Evolutionary conservation across 2,329 filamentous ascomycete genomes (phyloP).

Genomic region (Cladophialophora carrionii): DNA sequence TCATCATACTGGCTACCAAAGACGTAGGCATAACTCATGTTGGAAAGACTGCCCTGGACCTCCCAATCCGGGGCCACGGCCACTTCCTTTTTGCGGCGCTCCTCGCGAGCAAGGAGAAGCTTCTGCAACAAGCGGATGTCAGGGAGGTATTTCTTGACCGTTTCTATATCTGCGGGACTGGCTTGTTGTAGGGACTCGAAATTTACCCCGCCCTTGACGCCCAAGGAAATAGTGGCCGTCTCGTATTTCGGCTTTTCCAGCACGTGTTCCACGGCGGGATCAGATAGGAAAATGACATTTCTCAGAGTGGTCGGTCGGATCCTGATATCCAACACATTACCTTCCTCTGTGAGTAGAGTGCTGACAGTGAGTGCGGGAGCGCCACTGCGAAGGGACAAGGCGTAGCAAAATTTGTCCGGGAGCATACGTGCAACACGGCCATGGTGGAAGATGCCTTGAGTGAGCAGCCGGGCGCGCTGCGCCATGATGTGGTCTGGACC

Average conservation of each 20-base stretch:
- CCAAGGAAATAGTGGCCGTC: constrained; percentile 42
- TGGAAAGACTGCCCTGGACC: constrained; percentile 15
- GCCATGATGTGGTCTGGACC: constrained; percentile 55
- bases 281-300: constrained; percentile 60
- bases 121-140: constrained; percentile 41
- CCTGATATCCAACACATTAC: constrained; percentile 58
- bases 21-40: constrained; percentile 6
- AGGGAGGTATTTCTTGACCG: constrained; percentile 38
- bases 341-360: constrained; percentile 56
- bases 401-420: constrained; percentile 51
- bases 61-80: constrained; percentile 42
- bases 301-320: constrained; percentile 58
- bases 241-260: constrained; percentile 20
- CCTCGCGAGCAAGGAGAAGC: constrained; percentile 21
- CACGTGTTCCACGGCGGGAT: constrained; percentile 39
- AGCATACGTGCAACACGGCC: constrained; percentile 59
- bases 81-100: constrained; percentile 19
- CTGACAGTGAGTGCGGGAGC: constrained; percentile 66
- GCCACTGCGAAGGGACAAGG: constrained; percentile 58
- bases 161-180: constrained; percentile 32
- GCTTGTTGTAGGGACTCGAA: constrained; percentile 24
- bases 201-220: constrained; percentile 22
- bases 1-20: constrained; percentile 40
- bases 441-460: constrained; percentile 58
- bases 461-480: constrained; percentile 59